Conservation (phyloP, 805 yeast genomes). For the Brettanomyces nanus region DNA sequence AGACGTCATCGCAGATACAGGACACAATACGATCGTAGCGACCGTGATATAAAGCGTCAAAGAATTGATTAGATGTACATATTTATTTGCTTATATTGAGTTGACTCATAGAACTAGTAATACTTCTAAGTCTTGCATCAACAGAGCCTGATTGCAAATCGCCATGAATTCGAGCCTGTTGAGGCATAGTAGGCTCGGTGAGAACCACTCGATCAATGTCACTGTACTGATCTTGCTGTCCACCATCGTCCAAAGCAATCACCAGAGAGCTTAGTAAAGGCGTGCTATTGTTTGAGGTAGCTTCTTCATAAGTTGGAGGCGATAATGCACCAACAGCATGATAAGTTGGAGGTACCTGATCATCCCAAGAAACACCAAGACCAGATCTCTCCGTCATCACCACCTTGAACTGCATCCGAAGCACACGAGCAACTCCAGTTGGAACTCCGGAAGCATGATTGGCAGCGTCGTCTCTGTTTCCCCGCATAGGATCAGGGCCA, state of each 20-base stretch:
- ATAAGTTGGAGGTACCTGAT: slow-evolving; percentile 96
- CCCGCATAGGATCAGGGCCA: slow-evolving; percentile 23
- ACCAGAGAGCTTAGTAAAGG: slow-evolving; percentile 16
- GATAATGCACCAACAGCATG: slow-evolving; percentile 73
- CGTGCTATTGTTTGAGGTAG: slow-evolving; percentile 14
- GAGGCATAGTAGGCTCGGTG: slow-evolving; percentile 2
- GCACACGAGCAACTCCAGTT: slow-evolving; percentile 91
- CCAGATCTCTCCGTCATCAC: slow-evolving; percentile 85
- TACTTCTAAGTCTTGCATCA: too few species aligned
- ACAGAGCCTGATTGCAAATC: neutral
- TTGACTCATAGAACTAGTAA: too few species aligned
- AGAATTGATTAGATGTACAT: too few species aligned
- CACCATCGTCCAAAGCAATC: slow-evolving; percentile 14
- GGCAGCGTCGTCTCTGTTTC: slow-evolving; percentile 21
- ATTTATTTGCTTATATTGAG: too few species aligned
- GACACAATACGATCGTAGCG: too few species aligned
- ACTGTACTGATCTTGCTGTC: neutral
- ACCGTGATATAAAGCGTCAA: too few species aligned
- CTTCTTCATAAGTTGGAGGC: slow-evolving; percentile 70
- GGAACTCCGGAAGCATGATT: slow-evolving; percentile 52
- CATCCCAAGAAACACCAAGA: slow-evolving; percentile 96
- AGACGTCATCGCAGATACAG: too few species aligned
- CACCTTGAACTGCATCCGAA: slow-evolving; percentile 91
- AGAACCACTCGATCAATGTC: slow-evolving; percentile 10
- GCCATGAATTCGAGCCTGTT: slow-evolving; percentile 10